Conservation (phyloP, 352 stramenopile genomes). For the Globisporangium splendens region DNA sequence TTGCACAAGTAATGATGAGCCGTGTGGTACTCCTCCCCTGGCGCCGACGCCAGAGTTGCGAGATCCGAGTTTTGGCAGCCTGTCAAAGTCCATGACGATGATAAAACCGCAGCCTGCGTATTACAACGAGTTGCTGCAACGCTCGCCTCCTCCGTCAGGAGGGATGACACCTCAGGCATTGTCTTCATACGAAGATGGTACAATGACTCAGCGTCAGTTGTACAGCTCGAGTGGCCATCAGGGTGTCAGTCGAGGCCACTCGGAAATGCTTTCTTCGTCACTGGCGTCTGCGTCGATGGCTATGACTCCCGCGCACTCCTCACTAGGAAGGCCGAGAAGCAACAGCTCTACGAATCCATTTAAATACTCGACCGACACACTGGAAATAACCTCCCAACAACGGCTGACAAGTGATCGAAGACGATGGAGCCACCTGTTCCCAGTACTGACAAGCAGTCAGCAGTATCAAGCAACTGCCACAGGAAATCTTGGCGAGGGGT, state of each 20-base stretch:
- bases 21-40: background rate
- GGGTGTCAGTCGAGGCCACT: conserved; percentile 24
- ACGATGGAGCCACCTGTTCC: conserved; percentile 96
- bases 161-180: background rate
- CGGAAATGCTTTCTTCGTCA: conserved; percentile 25
- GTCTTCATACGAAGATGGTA: background rate
- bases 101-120: conserved; percentile 20
- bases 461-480: no score
- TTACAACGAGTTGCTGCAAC: conserved; percentile 9
- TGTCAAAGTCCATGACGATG: conserved; percentile 26
- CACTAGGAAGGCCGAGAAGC: background rate
- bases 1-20: background rate
- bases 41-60: background rate
- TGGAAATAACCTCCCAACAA: conserved; percentile 24
- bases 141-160: background rate
- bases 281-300: conserved; percentile 3
- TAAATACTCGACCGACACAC: conserved; percentile 33
- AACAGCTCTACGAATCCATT: conserved; percentile 38
- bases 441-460: conserved; percentile 32
- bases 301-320: background rate
- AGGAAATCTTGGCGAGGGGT: background rate
- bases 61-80: conserved; percentile 19
- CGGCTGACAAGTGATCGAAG: conserved; percentile 83
- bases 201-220: conserved; percentile 2
- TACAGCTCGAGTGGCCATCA: no score